These are phyloP conservation scores for Fusarium euwallaceae DNA, from an alignment of 2,329 filamentous ascomycete species.

Conservation along the genomic window DNA sequence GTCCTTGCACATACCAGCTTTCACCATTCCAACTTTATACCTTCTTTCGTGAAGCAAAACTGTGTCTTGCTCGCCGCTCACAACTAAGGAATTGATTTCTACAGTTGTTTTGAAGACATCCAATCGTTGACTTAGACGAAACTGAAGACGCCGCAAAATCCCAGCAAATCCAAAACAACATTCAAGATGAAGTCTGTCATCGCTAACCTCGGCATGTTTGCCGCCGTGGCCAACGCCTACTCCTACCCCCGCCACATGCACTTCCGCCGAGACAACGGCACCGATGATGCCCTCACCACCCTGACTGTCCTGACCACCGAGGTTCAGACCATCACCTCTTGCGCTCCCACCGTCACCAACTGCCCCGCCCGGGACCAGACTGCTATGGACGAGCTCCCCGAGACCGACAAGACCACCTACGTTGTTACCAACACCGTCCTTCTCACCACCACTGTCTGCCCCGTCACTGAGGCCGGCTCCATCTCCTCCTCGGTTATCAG, in stretches of 20 bases:
- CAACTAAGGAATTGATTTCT: constrained; percentile 52
- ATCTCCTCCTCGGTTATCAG: constrained; percentile 58
- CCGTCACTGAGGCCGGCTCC: constrained; percentile 56
- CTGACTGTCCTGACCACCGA: constrained; percentile 67
- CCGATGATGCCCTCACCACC: constrained; percentile 52
- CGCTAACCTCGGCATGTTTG: constrained; percentile 60
- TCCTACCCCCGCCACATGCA: constrained; percentile 53
- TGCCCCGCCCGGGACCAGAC: constrained; percentile 58
- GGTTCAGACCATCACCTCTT: constrained; percentile 70
- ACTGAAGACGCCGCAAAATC: constrained; percentile 36
- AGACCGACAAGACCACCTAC: constrained; percentile 50
- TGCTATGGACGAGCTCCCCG: constrained; percentile 52
- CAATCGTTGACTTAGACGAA: constrained; percentile 43
- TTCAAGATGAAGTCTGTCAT: constrained; percentile 63
- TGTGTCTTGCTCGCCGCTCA: constrained; percentile 46
- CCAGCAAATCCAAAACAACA: constrained; percentile 30
- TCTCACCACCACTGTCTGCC: constrained; percentile 60
- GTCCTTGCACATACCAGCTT: constrained; percentile 44
- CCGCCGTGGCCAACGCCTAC: constrained; percentile 59
- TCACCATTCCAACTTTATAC: constrained; percentile 37
- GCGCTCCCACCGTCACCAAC: constrained; percentile 69
- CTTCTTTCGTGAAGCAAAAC: constrained; percentile 50
- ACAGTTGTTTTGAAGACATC: constrained; percentile 38
- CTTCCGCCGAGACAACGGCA: constrained; percentile 48
- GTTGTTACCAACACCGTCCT: constrained; percentile 56